Base-by-base conservation (phyloP, 2,329 filamentous ascomycete species). In the Hypoxylon sp. region DNA sequence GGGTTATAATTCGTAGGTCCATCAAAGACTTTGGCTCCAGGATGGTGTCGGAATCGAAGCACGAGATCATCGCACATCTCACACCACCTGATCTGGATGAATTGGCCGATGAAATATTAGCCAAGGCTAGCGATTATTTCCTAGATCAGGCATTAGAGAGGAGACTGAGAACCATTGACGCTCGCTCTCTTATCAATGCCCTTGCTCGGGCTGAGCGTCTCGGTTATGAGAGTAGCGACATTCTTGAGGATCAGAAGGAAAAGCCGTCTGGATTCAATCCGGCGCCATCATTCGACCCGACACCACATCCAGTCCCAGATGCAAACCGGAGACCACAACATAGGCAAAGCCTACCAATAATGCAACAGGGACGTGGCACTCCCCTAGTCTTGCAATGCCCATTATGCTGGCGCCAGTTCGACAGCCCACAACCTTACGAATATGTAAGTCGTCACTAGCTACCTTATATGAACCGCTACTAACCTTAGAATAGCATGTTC, bases 171-270 rank as follows among this genome's bases (percentile, higher is more conserved):
- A 86, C 84, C 1, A 88, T 89, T 56, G 81, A 82, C 9, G 86
- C 85, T 0, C 82, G 85, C 25, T 81, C 83, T 13, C 80, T 89
- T 2, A 84, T 89, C 58, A 88, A 88, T 63, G 84, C 86, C 13
- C 80, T 89, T 19, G 86, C 86, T 1, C 80, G 83, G 36, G 86
- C 86, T 1, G 85, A 87, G 70, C 84, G 87, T 2, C 81, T 89
- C 0, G 87, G 87, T 1, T 89, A 89, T 60, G 83, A 87, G 53
- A 78, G 80, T 0, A 77, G 79, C 32, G 87, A 89, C 59, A 79
- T 86, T 2, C 77, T 87, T 11, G 81, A 84, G 32, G 82, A 84
- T 53, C 77, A 65, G 41, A 75, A 28, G 32, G 82, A 84, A 65
- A 77, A 75, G 25, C 79, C 70, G 50, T 68, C 74, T 19, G 60